Base-by-base conservation (phyloP, 2,329 filamentous ascomycete genomes). In the Colletotrichum filicis region DNA sequence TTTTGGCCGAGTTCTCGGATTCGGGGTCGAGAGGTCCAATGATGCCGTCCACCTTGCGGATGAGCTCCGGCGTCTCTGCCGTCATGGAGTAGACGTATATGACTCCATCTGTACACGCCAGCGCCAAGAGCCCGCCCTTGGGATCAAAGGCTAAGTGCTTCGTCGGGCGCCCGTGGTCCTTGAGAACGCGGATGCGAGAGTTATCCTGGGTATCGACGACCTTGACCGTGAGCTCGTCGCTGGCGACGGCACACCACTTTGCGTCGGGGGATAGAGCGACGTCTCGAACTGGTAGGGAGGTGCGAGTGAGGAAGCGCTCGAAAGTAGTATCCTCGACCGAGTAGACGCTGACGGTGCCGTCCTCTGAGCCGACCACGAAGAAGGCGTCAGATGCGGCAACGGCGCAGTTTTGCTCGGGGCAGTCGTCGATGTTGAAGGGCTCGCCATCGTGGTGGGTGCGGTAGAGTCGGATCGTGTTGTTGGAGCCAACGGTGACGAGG, bases 341-440 rank as follows among this genome's bases (percentile, higher is more conserved):
- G 85, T 97, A 99, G 78, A 95, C 91, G 86, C 93, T 97, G 78
- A 99, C 95, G n/a, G 93, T 97, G 79, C 97, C 97, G 84, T 98
- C 95, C 82, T 99, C 96, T 24, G 94, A 94, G 32, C 95, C 97
- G 74, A 95, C 92, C 57, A 98, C 91, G 80, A 98, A 97, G 82
- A 94, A 95, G 73, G 93, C 91, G 79, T 96, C 89, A 46, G 91
- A 90, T 49, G 91, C 90, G 28, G 91, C 93, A 26, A 98, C 90
- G 37, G 93, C 92, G 24, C 94, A 88, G 79, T 98, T 97, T 76
- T 94, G 93, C 77, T 98, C 96, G 74, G 93, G 93, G 67, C 93
- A 95, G 75, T 98, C 95, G 80, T 98, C 96, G 69, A 99, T 93
- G 70, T 96, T 98, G 71, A 90, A 92, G 11, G 97, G 97, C 81